Evolutionary conservation across 805 yeast species (phyloP).

Genomic region (Wickerhamiella spandovensis): DNA sequence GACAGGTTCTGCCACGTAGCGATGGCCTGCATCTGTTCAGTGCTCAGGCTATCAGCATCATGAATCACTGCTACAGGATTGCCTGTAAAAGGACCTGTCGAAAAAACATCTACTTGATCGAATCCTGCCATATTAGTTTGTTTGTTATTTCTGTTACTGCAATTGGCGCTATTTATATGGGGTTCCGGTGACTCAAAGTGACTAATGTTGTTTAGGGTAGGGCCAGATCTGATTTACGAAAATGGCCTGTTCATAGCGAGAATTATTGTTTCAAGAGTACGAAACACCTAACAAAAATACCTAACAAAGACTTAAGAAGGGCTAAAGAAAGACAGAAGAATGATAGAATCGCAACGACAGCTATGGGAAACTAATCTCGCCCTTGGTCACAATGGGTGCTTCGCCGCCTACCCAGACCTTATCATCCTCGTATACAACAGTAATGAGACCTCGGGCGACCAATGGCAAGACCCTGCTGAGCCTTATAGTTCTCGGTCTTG

Average conservation of each 20-base stretch:
- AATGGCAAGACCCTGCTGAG: slow-evolving; percentile 13
- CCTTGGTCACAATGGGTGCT: neutral
- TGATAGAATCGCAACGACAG: no score
- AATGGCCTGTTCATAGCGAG: no score
- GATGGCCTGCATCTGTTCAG: slow-evolving; percentile 33
- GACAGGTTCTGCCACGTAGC: slow-evolving; percentile 49
- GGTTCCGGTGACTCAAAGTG: no score
- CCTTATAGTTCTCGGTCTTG: slow-evolving; percentile 2
- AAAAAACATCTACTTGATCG: slow-evolving; percentile 31
- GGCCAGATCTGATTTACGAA: no score
- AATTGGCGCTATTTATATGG: no score
- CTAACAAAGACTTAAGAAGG: no score
- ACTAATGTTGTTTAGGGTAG: no score
- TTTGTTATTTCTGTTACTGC: no score
- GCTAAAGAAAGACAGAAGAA: no score
- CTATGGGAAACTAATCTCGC: neutral
- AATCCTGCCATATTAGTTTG: slow-evolving; percentile 2
- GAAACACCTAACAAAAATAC: no score
- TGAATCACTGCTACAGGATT: slow-evolving; percentile 43
- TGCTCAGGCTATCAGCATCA: slow-evolving; percentile 28
- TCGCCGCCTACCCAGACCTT: slow-evolving; percentile 11
- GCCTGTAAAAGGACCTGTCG: slow-evolving; percentile 30
- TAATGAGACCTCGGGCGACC: slow-evolving; percentile 10
- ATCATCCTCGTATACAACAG: slow-evolving; percentile 5
- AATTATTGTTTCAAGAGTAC: no score